These are phyloP conservation scores for Arthrobotrys pseudoclavata DNA, from an alignment of 2,329 filamentous ascomycete genomes.

Conservation along the genomic window DNA sequence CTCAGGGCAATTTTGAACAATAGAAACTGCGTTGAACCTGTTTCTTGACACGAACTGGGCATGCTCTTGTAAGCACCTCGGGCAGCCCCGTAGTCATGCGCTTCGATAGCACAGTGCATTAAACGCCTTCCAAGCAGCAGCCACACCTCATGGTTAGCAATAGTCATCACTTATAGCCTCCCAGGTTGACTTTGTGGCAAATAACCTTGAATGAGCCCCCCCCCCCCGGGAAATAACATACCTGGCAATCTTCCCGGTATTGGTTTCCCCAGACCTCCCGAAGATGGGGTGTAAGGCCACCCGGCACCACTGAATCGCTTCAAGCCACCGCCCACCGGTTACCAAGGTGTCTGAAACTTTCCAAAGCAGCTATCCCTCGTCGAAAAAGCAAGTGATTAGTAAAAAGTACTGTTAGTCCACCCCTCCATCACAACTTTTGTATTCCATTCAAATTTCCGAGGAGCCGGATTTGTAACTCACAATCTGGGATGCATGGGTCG, in stretches of 20 bases:
- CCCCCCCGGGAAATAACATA: constrained; percentile 64
- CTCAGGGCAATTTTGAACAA: constrained; percentile 80
- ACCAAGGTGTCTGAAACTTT: constrained; percentile 77
- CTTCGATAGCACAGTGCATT: constrained; percentile 77
- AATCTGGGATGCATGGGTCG: constrained; percentile 77
- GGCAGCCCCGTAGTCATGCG: constrained; percentile 72
- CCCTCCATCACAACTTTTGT: constrained; percentile 54
- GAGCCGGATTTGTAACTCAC: constrained; percentile 67
- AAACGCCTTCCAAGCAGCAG: constrained; percentile 73
- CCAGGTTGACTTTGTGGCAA: background rate
- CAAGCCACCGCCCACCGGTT: constrained; percentile 70
- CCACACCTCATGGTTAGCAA: constrained; percentile 54
- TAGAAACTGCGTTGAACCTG: constrained; percentile 78
- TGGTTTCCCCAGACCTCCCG: constrained; percentile 74
- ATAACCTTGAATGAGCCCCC: background rate
- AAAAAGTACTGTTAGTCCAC: background rate
- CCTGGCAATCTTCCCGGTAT: constrained; percentile 78
- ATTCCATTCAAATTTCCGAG: constrained; percentile 26
- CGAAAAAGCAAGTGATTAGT: constrained; percentile 34
- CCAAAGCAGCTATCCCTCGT: constrained; percentile 78
- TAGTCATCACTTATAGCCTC: background rate
- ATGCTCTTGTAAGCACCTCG: constrained; percentile 73
- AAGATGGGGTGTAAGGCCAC: constrained; percentile 78
- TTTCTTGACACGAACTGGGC: constrained; percentile 72
- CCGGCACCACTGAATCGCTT: constrained; percentile 78